phyloP scores from a whole-genome alignment of 495 filamentous ascomycete genomes.

The Hypoxylon intermedium region DNA sequence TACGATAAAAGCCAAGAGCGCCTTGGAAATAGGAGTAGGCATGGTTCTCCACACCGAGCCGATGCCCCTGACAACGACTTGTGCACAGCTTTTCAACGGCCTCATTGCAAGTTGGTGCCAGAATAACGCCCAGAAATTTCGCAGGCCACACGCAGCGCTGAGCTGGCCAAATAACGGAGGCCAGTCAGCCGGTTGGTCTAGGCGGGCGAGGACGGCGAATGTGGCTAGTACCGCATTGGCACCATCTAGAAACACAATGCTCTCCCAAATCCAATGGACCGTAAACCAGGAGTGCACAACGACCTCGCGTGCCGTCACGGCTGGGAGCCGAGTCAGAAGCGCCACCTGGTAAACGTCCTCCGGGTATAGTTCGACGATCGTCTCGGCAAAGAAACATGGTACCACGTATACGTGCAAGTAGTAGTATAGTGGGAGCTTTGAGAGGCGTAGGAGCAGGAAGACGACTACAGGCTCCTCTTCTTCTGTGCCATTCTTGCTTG shows the following conservation, averaged over 20 bases:
- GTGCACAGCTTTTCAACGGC: not conserved
- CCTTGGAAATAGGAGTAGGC: not conserved
- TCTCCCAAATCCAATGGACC: conserved; percentile 31
- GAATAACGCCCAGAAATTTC: not conserved
- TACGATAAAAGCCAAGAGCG: conserved; percentile 31
- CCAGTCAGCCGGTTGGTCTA: conserved; percentile 36
- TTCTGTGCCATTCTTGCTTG: not conserved
- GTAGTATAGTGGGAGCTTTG: conserved; percentile 32
- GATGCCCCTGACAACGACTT: not conserved
- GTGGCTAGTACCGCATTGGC: conserved; percentile 22
- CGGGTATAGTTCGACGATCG: conserved; percentile 11
- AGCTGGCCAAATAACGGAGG: conserved; percentile 29
- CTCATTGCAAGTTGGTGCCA: not conserved
- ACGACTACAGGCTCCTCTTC: not conserved
- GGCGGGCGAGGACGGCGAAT: conserved; percentile 26
- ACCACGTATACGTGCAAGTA: conserved; percentile 6
- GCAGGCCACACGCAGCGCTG: not conserved
- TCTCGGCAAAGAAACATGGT: conserved; percentile 21
- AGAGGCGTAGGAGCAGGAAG: conserved; percentile 18
- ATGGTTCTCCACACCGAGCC: not conserved
- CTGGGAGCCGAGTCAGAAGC: conserved; percentile 15
- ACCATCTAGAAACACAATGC: conserved; percentile 20
- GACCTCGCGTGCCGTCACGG: conserved; percentile 26
- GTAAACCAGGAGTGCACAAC: conserved; percentile 21
- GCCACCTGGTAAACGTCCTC: conserved; percentile 24